Evolutionary conservation across 1,284 basidiomycete genomes (phyloP), one percentile per base, ranked within the genome.

Genomic region (Microbotryomycetes sp.): DNA sequence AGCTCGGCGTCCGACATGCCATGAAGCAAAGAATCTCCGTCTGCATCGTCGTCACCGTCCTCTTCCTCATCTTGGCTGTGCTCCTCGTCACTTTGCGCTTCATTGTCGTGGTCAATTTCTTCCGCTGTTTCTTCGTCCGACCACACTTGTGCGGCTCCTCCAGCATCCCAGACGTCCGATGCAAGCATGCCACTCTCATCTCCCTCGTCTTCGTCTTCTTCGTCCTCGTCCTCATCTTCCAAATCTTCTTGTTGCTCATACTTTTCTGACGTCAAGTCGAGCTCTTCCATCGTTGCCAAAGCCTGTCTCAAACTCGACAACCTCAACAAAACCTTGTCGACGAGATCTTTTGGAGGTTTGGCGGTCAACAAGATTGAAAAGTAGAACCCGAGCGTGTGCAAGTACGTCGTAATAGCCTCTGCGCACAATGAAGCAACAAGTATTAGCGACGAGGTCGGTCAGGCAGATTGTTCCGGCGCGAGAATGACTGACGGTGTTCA

Each of bases 341-440:
- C 80, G 45, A 93, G 81, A 35, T 81, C 77, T 29, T 86, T 80
- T 1, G 88, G 87, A 46, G 80, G 75, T 74, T 88, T 82, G 76
- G 85, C 81, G 47, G 82, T 78, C 55, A 81, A 82, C 16, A 89
- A 84, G 27, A 98, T 81, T 74, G 93, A 85, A 54, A 98, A 80
- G 78, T 96, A 97, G 78, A 93, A 97, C 0, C 92, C 88, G 50
- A 97, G 85, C 1, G 86, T 87, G 1, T 91, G 89, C 9, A 88
- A 82, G 74, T 98, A 98, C 9, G 92, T 89, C 49, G 94, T 77
- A 2, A 96, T 80, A 28, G 66, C 66, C 53, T 68, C 65, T 67
- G 60, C 15, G 21, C 6, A 27, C 4, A 21, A 2, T 5, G 6
- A 23, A 15, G 21, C 13, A 45, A 15, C 47, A 4, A 7, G 0